Percentiles rank a stretch among this genome's conserved stretches.
These are phyloP conservation scores for Penicillium goetzii DNA, from an alignment of 495 filamentous ascomycete genomes.

Conservation along the genomic window DNA sequence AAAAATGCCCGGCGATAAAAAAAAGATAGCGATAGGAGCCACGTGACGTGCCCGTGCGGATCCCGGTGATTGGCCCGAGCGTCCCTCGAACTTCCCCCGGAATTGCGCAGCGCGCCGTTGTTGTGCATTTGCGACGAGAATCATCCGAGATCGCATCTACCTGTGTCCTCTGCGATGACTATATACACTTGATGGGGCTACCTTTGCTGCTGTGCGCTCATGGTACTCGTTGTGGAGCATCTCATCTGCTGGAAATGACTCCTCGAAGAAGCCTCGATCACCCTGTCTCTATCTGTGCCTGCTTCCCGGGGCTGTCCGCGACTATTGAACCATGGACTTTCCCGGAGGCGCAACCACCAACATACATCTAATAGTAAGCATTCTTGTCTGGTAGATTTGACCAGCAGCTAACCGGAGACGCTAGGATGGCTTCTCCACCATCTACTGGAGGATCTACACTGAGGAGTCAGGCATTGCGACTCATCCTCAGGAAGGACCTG, in stretches of 20 bases:
- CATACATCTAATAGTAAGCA: conserved; percentile 51
- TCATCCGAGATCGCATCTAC: conserved; percentile 1
- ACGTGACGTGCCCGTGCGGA: conserved; percentile 32
- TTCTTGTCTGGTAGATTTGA: not conserved
- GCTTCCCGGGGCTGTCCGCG: conserved; percentile 35
- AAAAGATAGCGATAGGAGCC: conserved; percentile 53
- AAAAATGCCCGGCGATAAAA: conserved; percentile 43
- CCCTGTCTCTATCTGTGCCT: conserved; percentile 35
- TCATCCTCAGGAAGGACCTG: conserved; percentile 39
- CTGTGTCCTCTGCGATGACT: conserved; percentile 24
- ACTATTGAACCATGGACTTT: conserved; percentile 52
- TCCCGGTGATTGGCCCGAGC: conserved; percentile 33
- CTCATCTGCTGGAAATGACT: conserved; percentile 44
- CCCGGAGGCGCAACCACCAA: conserved; percentile 52
- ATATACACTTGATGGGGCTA: conserved; percentile 29
- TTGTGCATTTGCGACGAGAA: conserved; percentile 20
- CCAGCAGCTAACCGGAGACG: conserved; percentile 22
- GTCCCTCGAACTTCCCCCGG: conserved; percentile 36
- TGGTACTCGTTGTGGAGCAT: conserved; percentile 14
- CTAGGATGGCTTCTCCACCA: conserved; percentile 54
- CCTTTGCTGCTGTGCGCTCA: conserved; percentile 17
- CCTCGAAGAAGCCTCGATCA: conserved; percentile 29
- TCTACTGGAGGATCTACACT: conserved; percentile 55
- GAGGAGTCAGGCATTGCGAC: conserved; percentile 44
- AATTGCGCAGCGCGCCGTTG: conserved; percentile 24